A percentile compares a stretch with the other conserved stretches of the same genome.
phyloP scores from a whole-genome alignment of 1,284 basidiomycete species.

The Entoloma clypeatum region DNA sequence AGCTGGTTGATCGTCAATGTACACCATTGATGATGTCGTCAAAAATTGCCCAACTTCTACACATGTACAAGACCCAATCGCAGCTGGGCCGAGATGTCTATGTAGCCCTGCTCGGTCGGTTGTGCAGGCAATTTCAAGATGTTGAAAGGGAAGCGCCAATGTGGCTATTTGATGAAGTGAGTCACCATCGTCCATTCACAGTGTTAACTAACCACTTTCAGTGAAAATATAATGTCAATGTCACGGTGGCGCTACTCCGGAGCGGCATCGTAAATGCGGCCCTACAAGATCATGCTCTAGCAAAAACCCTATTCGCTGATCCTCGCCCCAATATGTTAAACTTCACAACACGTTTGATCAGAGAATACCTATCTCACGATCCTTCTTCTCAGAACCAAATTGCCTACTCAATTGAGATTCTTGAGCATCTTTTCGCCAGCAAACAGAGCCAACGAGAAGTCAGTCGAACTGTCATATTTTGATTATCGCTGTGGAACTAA shows the following conservation, averaged over 20 bases:
- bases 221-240: conserved; percentile 96
- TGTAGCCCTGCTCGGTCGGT: conserved; percentile 81
- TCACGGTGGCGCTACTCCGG: conserved; percentile 85
- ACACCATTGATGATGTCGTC: conserved; percentile 93
- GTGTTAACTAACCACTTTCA: conserved; percentile 29
- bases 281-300: conserved; percentile 89
- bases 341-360: conserved; percentile 82
- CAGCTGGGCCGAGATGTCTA: conserved; percentile 89
- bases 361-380: conserved; percentile 81
- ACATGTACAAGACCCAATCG: conserved; percentile 83
- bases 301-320: conserved; percentile 82
- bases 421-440: conserved; percentile 70
- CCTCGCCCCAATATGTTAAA: conserved; percentile 76
- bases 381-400: conserved; percentile 82
- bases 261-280: conserved; percentile 77
- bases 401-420: conserved; percentile 76
- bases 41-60: conserved; percentile 84
- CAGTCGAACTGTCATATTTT: conserved; percentile 29
- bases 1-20: conserved; percentile 76
- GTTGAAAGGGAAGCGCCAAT: conserved; percentile 96
- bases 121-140: conserved; percentile 88
- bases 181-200: conserved; percentile 21
- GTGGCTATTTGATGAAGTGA: conserved; percentile 93
- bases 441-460: conserved; percentile 81
- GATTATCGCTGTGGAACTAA: conserved; percentile 7